phyloP scores from a whole-genome alignment of 1,284 basidiomycete species.

The Microstroma glucosiphilum region DNA sequence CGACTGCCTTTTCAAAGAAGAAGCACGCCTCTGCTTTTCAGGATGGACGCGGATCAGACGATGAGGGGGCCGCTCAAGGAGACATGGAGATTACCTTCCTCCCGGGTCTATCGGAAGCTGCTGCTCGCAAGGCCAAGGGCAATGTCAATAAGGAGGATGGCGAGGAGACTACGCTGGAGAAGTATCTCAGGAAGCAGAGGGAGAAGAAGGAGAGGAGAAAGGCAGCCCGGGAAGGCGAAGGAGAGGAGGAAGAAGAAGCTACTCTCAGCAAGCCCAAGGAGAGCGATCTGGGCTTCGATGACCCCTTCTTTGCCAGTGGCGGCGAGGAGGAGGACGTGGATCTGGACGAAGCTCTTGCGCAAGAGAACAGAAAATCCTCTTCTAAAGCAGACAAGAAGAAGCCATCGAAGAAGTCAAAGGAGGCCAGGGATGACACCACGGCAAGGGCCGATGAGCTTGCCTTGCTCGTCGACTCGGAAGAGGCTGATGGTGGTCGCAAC shows the following conservation, averaged over 20 bases:
- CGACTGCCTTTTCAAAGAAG: background rate
- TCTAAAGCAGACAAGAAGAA: constrained; percentile 16
- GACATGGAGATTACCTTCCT: constrained; percentile 50
- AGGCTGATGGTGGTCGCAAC: constrained; percentile 43
- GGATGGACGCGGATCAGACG: constrained; percentile 21
- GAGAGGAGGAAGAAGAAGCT: constrained; percentile 9
- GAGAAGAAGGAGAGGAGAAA: constrained; percentile 45
- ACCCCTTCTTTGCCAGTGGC: constrained; percentile 56
- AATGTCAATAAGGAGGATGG: constrained; percentile 14
- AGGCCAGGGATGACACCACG: constrained; percentile 12
- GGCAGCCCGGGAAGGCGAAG: constrained; percentile 12
- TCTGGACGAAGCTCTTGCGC: constrained; percentile 42
- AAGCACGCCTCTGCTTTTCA: constrained; percentile 24
- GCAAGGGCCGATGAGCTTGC: constrained; percentile 21
- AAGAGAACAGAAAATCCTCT: constrained; percentile 68
- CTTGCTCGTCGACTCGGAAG: constrained; percentile 26
- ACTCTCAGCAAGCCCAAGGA: constrained; percentile 14
- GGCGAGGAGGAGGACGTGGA: constrained; percentile 26
- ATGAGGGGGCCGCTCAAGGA: constrained; percentile 23
- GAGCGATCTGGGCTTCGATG: constrained; percentile 52
- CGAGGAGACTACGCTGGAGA: constrained; percentile 48
- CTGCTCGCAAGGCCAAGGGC: constrained; percentile 23
- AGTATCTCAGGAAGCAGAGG: constrained; percentile 46
- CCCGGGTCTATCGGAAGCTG: constrained; percentile 42
- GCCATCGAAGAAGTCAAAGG: constrained; percentile 9